Conservation (phyloP, 129 eudicot species). For the Chrysanthemum makinoi region DNA sequence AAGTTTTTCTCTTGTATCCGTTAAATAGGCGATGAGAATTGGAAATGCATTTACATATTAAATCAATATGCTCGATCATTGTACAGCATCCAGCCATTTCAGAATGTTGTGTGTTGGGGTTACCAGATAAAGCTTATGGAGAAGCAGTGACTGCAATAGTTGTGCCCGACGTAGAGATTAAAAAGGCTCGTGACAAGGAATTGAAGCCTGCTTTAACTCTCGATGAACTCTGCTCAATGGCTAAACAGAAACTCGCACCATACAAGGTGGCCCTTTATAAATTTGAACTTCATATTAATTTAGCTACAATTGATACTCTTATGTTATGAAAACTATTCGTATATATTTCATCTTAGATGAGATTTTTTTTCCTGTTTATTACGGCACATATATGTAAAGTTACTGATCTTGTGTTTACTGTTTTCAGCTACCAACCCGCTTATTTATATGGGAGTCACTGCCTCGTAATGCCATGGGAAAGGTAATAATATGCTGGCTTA, state of each 20-base stretch:
- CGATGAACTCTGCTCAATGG: slow-evolving; percentile 78
- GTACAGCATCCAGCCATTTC: slow-evolving; percentile 85
- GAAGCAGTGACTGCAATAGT: slow-evolving; percentile 85
- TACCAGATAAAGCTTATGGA: slow-evolving; percentile 82
- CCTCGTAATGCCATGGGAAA: slow-evolving; percentile 99
- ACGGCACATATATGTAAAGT: not conserved
- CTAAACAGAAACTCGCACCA: slow-evolving; percentile 92
- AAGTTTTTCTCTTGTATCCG: slow-evolving; percentile 8
- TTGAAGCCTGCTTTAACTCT: slow-evolving; percentile 69
- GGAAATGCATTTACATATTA: not conserved
- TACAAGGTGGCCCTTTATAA: slow-evolving; percentile 57
- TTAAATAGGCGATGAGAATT: not conserved
- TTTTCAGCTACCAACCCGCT: slow-evolving; percentile 77
- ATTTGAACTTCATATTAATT: not conserved
- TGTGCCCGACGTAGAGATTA: slow-evolving; percentile 60
- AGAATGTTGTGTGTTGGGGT: slow-evolving; percentile 94
- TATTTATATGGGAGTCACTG: slow-evolving; percentile 78
- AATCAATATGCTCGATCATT: not conserved
- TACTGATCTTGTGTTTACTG: slow-evolving; percentile 4
- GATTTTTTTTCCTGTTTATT: not conserved
- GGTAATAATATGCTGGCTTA: slow-evolving; percentile 46
- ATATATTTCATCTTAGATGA: too few species aligned
- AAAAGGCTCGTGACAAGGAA: slow-evolving; percentile 52
- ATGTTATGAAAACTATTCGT: too few species aligned
- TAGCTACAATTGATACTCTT: too few species aligned